These are phyloP conservation scores for Plectosphaerella sp. DNA, from an alignment of 2,329 filamentous ascomycete species.

Conservation along the genomic window DNA sequence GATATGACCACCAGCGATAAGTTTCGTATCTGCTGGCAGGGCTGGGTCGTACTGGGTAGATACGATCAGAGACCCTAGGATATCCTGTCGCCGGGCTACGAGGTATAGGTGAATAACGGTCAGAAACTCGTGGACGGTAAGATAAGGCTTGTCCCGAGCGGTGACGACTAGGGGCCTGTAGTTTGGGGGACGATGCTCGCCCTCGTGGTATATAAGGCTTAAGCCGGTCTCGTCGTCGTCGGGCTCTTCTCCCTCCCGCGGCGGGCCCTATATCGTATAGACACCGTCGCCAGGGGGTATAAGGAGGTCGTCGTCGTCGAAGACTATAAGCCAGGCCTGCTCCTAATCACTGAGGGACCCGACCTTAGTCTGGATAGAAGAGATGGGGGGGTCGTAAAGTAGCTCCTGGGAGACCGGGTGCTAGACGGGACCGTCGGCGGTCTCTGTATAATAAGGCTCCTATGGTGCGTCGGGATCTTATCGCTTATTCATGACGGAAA, in stretches of 20 bases:
- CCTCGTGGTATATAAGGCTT: not conserved
- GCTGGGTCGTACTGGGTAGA: not conserved
- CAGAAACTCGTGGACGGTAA: not conserved
- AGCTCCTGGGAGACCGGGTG: not conserved
- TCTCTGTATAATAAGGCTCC: not conserved
- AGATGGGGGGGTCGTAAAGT: not conserved
- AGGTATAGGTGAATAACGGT: not conserved
- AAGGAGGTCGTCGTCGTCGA: not conserved
- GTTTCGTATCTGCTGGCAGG: not conserved
- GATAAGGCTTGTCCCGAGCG: not conserved
- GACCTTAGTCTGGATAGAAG: not conserved
- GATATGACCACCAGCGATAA: not conserved
- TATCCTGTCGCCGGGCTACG: not conserved
- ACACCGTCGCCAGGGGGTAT: not conserved
- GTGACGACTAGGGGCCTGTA: not conserved
- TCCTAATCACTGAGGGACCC: not conserved
- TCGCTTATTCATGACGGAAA: not conserved
- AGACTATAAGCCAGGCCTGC: not conserved
- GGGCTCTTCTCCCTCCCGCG: not conserved
- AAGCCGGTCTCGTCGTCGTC: not conserved
- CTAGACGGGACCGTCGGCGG: not conserved
- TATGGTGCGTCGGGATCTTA: not conserved
- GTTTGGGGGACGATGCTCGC: not conserved
- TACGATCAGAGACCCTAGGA: not conserved
- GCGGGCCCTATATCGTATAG: not conserved